A percentile compares a stretch with the other conserved stretches of the same genome.
Conservation (phyloP, 495 filamentous ascomycete genomes). For the Chaetomium cochliodes region DNA sequence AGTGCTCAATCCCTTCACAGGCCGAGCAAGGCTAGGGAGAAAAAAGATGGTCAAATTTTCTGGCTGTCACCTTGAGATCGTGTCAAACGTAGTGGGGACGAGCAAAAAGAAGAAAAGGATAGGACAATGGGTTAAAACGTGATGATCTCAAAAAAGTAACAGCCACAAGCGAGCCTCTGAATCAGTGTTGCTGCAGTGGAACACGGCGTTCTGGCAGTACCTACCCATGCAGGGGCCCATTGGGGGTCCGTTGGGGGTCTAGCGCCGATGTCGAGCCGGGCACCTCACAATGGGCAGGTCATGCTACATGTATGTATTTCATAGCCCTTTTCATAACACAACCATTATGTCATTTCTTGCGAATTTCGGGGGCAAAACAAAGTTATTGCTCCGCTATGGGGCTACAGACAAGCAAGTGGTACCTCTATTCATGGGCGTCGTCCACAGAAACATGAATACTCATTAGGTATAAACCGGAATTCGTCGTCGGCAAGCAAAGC, state of each 20-base stretch:
- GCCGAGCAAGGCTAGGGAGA: background rate
- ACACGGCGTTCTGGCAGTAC: background rate
- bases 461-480: background rate
- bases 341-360: slow-evolving; percentile 14
- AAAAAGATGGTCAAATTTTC: background rate
- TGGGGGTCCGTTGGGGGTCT: background rate
- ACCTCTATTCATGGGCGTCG: background rate
- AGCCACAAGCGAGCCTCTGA: background rate
- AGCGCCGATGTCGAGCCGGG: background rate
- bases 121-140: background rate
- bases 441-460: background rate
- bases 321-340: slow-evolving; percentile 9
- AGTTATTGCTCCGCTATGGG: too few species aligned
- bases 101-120: too few species aligned
- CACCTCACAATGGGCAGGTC: background rate
- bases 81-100: background rate
- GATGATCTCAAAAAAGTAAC: background rate
- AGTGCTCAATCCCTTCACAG: background rate
- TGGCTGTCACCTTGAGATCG: background rate
- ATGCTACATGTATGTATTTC: background rate
- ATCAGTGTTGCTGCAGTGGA: slow-evolving; percentile 5
- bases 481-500: slow-evolving; percentile 15
- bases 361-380: background rate
- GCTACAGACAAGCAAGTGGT: too few species aligned
- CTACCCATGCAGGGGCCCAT: background rate